Percentiles rank a stretch among this genome's conserved stretches.
These are phyloP conservation scores for Chalciporus pseudorubinellus DNA, from an alignment of 768 basidiomycete species.

Conservation along the genomic window DNA sequence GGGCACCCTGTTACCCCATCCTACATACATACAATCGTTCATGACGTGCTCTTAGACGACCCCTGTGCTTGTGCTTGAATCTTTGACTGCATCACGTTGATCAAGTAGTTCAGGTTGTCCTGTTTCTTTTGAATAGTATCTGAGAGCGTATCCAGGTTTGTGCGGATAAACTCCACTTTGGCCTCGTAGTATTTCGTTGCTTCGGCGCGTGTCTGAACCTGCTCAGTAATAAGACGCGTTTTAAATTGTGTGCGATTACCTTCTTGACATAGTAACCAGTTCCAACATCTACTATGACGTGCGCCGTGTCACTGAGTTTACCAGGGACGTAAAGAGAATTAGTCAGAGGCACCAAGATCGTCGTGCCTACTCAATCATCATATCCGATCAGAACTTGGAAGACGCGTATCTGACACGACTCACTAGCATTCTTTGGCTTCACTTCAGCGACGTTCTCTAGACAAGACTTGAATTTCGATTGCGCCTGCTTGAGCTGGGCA, in stretches of 20 bases:
- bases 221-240: conserved; percentile 3
- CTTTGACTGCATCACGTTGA: conserved; percentile 71
- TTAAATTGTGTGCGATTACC: conserved; percentile 41
- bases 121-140: conserved; percentile 89
- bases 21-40: conserved; percentile 2
- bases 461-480: conserved; percentile 88
- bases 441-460: conserved; percentile 77
- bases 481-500: conserved; percentile 88
- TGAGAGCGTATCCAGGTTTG: conserved; percentile 83
- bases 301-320: conserved; percentile 74
- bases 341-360: conserved; percentile 88
- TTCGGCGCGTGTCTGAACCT: conserved; percentile 69
- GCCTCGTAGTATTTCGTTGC: conserved; percentile 77
- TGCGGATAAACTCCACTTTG: conserved; percentile 80
- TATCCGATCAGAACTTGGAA: not conserved
- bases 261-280: conserved; percentile 97
- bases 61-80: conserved; percentile 32
- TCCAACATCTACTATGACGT: conserved; percentile 93
- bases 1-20: not conserved
- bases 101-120: conserved; percentile 77
- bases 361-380: conserved; percentile 57
- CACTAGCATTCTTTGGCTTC: conserved; percentile 65
- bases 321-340: conserved; percentile 96
- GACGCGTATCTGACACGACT: conserved; percentile 2
- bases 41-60: conserved; percentile 21